Conservation (phyloP, 176 grass and related monocot genomes). For the Phoenix roebelenii region DNA sequence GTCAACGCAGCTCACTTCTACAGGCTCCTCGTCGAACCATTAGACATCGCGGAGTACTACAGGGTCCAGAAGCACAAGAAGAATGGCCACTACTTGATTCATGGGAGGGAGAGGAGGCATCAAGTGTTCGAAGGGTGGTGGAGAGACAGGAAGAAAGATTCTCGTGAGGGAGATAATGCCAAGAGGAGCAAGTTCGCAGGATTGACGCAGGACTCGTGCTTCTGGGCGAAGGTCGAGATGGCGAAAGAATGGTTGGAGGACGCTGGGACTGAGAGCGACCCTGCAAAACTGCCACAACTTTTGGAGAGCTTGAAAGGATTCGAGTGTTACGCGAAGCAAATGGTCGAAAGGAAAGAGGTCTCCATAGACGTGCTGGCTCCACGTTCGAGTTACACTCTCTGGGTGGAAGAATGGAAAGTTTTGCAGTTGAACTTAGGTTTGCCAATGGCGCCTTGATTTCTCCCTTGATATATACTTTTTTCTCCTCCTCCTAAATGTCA, state of each 20-base stretch:
- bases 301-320: constrained; percentile 44
- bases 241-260: constrained; percentile 42
- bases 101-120: constrained; percentile 70
- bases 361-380: constrained; percentile 76
- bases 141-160: constrained; percentile 21
- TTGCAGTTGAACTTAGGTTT: constrained; percentile 30
- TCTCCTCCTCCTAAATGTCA: too few relatives aligned
- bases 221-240: constrained; percentile 89
- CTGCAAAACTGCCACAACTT: constrained; percentile 4
- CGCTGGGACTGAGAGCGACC: constrained; percentile 22
- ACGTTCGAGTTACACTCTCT: constrained; percentile 66
- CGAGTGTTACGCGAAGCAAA: constrained; percentile 44
- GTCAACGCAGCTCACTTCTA: constrained; percentile 87
- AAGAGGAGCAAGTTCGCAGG: constrained; percentile 83
- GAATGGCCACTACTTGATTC: constrained; percentile 51
- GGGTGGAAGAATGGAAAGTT: constrained; percentile 63
- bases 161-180: background rate
- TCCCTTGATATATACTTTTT: too few relatives aligned
- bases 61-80: constrained; percentile 41
- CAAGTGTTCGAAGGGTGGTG: constrained; percentile 94
- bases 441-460: too few relatives aligned
- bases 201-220: constrained; percentile 86
- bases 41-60: constrained; percentile 88
- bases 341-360: constrained; percentile 72
- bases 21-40: constrained; percentile 81